Base-by-base conservation (phyloP, 2,329 filamentous ascomycete genomes). In the Sclerotinia minor region DNA sequence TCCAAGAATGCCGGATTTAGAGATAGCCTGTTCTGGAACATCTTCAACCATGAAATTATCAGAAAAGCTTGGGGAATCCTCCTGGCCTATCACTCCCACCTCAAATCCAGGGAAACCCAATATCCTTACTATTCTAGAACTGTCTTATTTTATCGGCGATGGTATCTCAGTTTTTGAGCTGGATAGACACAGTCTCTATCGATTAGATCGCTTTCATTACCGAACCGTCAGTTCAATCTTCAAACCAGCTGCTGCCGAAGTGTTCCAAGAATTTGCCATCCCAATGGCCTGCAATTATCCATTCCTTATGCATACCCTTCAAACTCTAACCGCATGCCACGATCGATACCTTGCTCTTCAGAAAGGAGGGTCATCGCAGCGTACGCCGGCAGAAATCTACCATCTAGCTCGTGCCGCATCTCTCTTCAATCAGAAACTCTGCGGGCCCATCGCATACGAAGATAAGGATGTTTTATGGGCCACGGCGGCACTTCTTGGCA, bases 281-380 rank as follows among this genome's bases (percentile, higher is more conserved):
- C 73, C 24, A 7, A 61, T 67, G 65, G 64, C 55, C 8, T 67
- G 29, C 7, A 9, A 24, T n/a, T 55, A 60, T 21, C 65, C 55
- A 15, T 61, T 53, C 21, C 45, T 67, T 13, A 81, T 86, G 77
- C 85, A 88, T 73, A 77, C 82, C 57, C 79, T 86, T n/a, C 77
- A 87, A 52, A 79, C 83, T 24, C 71, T 87, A 29, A 83, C 85
- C 2, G 74, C 83, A 2, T 80, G 84, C 70, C 85, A 88, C 70
- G 84, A 87, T 69, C 79, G 81, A 5, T 77, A 81, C 69, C 74
- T 84, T 45, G 70, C 73, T 26, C 68, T 4, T 47, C 66, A 64
- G 29, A n/a, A 61, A 29, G 70, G 29, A n/a, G 68, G 47, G 75
- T 73, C 72, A 17, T 76, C 77, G 29, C 32, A 41, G 4, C 32